Percentiles rank a stretch among this genome's conserved stretches.
Conservation (phyloP, 2,329 filamentous ascomycete species). For the Aspergillus sp. region DNA sequence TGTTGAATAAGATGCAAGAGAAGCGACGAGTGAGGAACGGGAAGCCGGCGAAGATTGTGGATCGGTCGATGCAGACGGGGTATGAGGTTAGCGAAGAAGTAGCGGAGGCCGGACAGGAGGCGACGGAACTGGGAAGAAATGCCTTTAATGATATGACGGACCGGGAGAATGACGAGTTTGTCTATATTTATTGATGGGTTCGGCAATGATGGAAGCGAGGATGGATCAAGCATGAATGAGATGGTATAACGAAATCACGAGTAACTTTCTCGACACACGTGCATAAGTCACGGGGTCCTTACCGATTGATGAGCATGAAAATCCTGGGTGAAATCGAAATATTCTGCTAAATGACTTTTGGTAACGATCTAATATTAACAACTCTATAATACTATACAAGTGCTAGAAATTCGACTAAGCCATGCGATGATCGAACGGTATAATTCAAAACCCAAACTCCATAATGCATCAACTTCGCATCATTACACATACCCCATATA, state of each 20-base stretch:
- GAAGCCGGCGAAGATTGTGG: slow-evolving; percentile 59
- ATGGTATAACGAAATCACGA: too few relatives aligned
- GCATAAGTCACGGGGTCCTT: too few relatives aligned
- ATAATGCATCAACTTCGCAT: neutral
- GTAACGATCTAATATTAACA: neutral
- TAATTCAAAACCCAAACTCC: neutral
- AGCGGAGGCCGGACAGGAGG: slow-evolving; percentile 7
- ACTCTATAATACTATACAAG: neutral
- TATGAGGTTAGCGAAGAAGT: slow-evolving; percentile 42
- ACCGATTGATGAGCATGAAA: too few relatives aligned
- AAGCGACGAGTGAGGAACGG: slow-evolving; percentile 57
- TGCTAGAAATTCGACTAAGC: neutral
- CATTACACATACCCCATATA: neutral
- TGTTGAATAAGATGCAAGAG: slow-evolving; percentile 56
- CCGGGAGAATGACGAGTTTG: slow-evolving; percentile 66
- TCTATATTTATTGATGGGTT: slow-evolving; percentile 55
- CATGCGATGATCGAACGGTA: neutral
- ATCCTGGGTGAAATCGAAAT: too few relatives aligned
- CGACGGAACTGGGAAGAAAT: slow-evolving; percentile 45
- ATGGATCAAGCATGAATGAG: too few relatives aligned
- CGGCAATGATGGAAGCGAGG: too few relatives aligned
- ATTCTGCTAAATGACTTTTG: too few relatives aligned
- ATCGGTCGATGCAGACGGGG: slow-evolving; percentile 59
- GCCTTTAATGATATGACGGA: slow-evolving; percentile 64
- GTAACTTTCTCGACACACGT: too few relatives aligned